Evolutionary conservation across 2,329 filamentous ascomycete species (phyloP).

Genomic region (Fusarium ramigenum): DNA sequence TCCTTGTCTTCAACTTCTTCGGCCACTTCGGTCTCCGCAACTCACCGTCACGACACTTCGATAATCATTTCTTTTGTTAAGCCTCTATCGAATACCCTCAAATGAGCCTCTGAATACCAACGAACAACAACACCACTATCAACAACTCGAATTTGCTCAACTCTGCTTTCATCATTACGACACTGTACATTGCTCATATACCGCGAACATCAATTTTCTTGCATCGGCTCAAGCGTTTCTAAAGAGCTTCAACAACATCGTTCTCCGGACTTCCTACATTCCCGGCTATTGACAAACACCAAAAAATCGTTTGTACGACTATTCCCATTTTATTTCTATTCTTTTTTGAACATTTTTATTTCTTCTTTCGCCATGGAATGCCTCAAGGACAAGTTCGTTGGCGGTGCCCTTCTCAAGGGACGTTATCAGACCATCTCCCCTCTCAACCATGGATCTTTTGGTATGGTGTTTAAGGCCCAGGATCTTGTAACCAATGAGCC

Average conservation of each 20-base stretch:
- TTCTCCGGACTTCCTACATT: conserved; percentile 15
- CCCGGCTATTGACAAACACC: conserved; percentile 32
- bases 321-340: conserved; percentile 34
- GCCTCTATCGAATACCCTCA: conserved; percentile 46
- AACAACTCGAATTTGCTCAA: conserved; percentile 37
- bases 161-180: conserved; percentile 39
- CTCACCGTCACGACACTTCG: conserved; percentile 46
- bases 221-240: conserved; percentile 30
- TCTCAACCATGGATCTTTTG: conserved; percentile 98
- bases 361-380: conserved; percentile 72
- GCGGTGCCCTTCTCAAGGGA: conserved; percentile 83
- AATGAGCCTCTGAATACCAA: conserved; percentile 56
- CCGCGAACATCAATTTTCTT: conserved; percentile 31
- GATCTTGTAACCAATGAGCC: conserved; percentile 79
- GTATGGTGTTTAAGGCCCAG: conserved; percentile 95
- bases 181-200: conserved; percentile 49
- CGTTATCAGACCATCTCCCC: conserved; percentile 92
- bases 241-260: conserved; percentile 20
- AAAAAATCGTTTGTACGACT: conserved; percentile 46
- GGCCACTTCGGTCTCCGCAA: conserved; percentile 45
- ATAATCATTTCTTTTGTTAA: conserved; percentile 51
- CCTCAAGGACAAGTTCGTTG: conserved; percentile 82
- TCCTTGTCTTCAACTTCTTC: conserved; percentile 45
- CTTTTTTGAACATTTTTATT: conserved; percentile 26
- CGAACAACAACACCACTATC: conserved; percentile 42